Conservation (phyloP, 768 basidiomycete genomes). For the Leccinum rimulosum region DNA sequence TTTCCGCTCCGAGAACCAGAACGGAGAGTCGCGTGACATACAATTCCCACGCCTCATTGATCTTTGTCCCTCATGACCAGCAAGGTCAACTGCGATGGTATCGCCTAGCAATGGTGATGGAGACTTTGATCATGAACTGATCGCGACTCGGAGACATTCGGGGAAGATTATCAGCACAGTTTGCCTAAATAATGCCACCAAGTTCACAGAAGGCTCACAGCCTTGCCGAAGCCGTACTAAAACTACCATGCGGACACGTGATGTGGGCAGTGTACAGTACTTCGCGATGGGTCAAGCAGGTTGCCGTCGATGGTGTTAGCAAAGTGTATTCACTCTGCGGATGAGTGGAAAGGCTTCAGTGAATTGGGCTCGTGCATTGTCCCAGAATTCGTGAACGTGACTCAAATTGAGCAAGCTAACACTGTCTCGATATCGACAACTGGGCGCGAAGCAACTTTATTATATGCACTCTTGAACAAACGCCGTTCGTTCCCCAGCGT, state of each 20-base stretch:
- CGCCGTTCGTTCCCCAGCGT: too few relatives aligned
- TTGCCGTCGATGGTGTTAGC: neutral
- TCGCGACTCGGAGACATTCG: neutral
- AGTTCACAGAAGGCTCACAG: neutral
- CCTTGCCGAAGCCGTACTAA: neutral
- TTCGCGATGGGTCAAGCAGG: neutral
- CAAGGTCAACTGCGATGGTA: too few relatives aligned
- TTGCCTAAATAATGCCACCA: neutral
- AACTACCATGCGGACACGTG: neutral
- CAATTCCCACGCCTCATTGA: neutral
- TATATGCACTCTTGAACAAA: neutral
- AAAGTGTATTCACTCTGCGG: neutral
- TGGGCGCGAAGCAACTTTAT: neutral
- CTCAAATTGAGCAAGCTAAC: neutral
- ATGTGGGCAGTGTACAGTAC: conserved; percentile 2
- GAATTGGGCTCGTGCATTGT: neutral
- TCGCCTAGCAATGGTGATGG: neutral
- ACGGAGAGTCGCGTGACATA: neutral
- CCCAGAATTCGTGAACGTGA: neutral
- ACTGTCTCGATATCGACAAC: neutral
- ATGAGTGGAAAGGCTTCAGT: conserved; percentile 1
- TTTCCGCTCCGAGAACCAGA: conserved; percentile 17
- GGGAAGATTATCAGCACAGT: neutral
- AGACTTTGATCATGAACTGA: neutral
- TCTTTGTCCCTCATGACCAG: too few relatives aligned